Evolutionary conservation across 345 rosid species (phyloP).

Genomic region (Excoecaria cochinchinensis): DNA sequence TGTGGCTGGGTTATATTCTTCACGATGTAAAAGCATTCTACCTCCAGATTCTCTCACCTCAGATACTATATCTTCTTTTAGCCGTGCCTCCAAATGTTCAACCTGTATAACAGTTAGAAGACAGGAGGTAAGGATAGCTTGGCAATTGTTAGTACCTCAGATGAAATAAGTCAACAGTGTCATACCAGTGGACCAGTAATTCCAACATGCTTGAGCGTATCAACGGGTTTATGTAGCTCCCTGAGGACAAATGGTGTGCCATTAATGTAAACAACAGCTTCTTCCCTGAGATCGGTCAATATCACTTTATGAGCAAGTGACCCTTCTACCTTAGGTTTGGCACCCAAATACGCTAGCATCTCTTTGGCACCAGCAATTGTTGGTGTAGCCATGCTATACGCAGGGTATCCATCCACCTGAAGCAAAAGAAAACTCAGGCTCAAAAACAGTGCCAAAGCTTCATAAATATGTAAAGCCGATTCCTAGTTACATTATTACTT

Average conservation of each 20-base stretch:
- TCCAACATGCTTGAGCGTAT: conserved; percentile 90
- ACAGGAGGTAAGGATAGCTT: conserved; percentile 15
- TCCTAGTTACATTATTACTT: conserved; percentile 11
- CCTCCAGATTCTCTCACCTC: conserved; percentile 75
- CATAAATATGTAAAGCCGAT: not conserved
- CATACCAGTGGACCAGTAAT: conserved; percentile 85
- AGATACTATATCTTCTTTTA: conserved; percentile 84
- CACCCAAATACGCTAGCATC: conserved; percentile 80
- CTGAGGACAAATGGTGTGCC: conserved; percentile 89
- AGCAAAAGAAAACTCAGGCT: conserved; percentile 18
- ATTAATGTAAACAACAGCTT: conserved; percentile 88
- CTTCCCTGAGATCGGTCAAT: conserved; percentile 90
- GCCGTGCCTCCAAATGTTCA: conserved; percentile 77
- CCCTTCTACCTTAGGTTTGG: conserved; percentile 56
- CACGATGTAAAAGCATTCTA: conserved; percentile 89
- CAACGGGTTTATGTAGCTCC: conserved; percentile 87
- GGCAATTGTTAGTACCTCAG: not conserved
- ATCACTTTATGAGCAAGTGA: conserved; percentile 48
- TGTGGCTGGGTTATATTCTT: conserved; percentile 71
- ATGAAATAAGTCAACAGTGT: conserved; percentile 16
- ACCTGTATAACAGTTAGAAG: conserved; percentile 50
- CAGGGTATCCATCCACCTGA: conserved; percentile 90
- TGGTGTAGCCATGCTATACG: conserved; percentile 98
- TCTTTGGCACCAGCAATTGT: conserved; percentile 78
- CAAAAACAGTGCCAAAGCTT: conserved; percentile 4